Base-by-base conservation (phyloP, 768 basidiomycete species). In the Boletellus ananas region DNA sequence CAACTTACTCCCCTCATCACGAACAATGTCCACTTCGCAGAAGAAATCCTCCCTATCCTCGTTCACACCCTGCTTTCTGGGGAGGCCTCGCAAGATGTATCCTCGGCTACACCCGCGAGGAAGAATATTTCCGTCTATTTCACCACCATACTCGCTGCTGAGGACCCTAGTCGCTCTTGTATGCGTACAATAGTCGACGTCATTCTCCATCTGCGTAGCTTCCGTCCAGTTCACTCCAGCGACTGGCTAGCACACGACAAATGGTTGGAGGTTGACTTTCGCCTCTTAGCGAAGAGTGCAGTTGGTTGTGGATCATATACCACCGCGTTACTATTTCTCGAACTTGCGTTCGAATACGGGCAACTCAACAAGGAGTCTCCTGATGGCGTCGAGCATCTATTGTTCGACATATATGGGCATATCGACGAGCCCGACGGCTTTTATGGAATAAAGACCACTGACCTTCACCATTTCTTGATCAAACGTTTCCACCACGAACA, bases 371-470 rank as follows among this genome's bases (percentile, higher is more conserved):
- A 60, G 17, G 66, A 69, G 7, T 61, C 61, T n/a, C 52, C 59
- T 3, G 54, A 55, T 10, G 66, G 69, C 14, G 70, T 76, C 1
- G 89, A 92, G 56, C 73, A 87, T 50, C 75, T 94, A 21, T 71
- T 98, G 18, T 97, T 93, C 71, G 86, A 87, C 43, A 92, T 98
- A 43, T 99, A 98, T 62, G 83, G 84, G 47, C 87, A 93, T 58
- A 93, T 99, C 52, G 94, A 96, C 61, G 96, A 99, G 65, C 94
- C 94, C 0, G 96, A 99, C 59, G 94, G 96, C 2, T 99, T 99
- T 66, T 99, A 99, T 67, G 93, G 93, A 6, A 93, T 98, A 51
- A 77, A 85, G 54, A 83, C 87, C 7, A 69, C 76, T 29, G 83
- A 98, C 61, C 78, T 90, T n/a, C 79, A 82, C 21, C 77, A 80